Conservation (phyloP, 306 rosid species). For the Trifolium repens region DNA sequence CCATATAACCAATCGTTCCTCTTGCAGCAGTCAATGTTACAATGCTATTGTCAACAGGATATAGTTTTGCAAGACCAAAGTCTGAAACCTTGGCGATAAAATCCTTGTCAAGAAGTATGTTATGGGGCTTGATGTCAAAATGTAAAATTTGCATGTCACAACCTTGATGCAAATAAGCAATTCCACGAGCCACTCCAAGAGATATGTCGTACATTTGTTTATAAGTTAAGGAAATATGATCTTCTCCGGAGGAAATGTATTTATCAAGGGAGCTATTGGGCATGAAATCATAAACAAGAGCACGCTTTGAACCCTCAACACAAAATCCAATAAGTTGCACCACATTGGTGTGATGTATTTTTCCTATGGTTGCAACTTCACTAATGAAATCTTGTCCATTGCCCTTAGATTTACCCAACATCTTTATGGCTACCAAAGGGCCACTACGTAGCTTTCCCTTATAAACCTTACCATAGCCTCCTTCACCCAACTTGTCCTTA, state of each 20-base stretch:
- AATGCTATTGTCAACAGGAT: conserved; percentile 11
- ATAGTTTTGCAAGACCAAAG: conserved; percentile 25
- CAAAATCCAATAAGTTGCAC: conserved; percentile 19
- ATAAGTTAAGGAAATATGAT: background rate
- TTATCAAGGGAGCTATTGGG: conserved; percentile 4
- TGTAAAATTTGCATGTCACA: conserved; percentile 29
- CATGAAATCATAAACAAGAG: conserved; percentile 13
- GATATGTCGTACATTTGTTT: conserved; percentile 8
- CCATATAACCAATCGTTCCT: conserved; percentile 24
- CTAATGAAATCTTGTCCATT: conserved; percentile 6
- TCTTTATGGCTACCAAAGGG: background rate
- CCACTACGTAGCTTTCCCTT: conserved; percentile 19
- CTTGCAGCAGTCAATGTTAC: background rate
- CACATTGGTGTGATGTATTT: conserved; percentile 10
- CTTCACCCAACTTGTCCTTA: background rate
- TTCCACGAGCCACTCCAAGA: conserved; percentile 5
- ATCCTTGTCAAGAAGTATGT: conserved; percentile 1
- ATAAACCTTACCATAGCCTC: background rate
- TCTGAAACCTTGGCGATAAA: background rate
- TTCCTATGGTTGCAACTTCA: conserved; percentile 19
- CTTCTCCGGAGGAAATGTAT: background rate
- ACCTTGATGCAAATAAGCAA: conserved; percentile 13
- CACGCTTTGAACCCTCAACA: background rate
- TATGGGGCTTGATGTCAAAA: conserved; percentile 25
- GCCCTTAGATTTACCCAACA: background rate